Evolutionary conservation across 2,329 filamentous ascomycete genomes (phyloP).

Genomic region (Emmonsiellopsis sp.): DNA sequence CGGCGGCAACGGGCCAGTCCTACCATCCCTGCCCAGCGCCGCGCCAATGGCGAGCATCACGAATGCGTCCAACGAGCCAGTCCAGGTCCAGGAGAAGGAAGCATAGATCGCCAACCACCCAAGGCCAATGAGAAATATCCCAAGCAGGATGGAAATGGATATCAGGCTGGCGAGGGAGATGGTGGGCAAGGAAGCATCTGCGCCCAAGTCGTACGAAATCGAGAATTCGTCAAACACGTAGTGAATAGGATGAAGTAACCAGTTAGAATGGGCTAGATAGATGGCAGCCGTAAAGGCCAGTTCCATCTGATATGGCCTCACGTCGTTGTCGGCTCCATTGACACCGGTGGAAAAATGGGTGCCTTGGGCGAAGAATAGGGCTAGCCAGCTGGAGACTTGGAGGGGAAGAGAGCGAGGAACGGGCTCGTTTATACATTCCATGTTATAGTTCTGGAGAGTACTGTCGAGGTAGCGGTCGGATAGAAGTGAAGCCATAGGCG

Average conservation of each 20-base stretch:
- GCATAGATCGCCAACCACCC: slow-evolving; percentile 4
- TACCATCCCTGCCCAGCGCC: slow-evolving; percentile 2
- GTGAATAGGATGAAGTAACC: neutral
- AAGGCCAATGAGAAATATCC: slow-evolving; percentile 2
- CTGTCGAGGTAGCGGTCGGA: too few relatives aligned
- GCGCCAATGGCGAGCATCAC: slow-evolving; percentile 10
- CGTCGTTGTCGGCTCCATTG: too few relatives aligned
- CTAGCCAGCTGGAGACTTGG: too few relatives aligned
- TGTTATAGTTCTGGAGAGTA: too few relatives aligned
- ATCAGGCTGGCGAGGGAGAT: neutral
- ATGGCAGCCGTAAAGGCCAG: neutral
- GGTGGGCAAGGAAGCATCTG: neutral
- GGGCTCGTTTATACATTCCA: too few relatives aligned
- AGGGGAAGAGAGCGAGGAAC: too few relatives aligned
- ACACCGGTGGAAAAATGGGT: too few relatives aligned
- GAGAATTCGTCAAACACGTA: too few relatives aligned
- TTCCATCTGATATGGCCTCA: too few relatives aligned
- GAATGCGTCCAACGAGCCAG: slow-evolving; percentile 5
- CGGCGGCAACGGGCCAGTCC: neutral
- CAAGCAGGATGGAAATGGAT: slow-evolving; percentile 6
- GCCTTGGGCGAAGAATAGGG: too few relatives aligned
- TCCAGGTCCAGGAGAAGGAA: slow-evolving; percentile 3
- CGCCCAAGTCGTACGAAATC: neutral
- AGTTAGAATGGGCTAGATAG: neutral
- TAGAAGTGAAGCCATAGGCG: too few relatives aligned